These are phyloP conservation scores for Lipomyces sp. DNA, from an alignment of 805 yeast genomes.

Conservation along the genomic window DNA sequence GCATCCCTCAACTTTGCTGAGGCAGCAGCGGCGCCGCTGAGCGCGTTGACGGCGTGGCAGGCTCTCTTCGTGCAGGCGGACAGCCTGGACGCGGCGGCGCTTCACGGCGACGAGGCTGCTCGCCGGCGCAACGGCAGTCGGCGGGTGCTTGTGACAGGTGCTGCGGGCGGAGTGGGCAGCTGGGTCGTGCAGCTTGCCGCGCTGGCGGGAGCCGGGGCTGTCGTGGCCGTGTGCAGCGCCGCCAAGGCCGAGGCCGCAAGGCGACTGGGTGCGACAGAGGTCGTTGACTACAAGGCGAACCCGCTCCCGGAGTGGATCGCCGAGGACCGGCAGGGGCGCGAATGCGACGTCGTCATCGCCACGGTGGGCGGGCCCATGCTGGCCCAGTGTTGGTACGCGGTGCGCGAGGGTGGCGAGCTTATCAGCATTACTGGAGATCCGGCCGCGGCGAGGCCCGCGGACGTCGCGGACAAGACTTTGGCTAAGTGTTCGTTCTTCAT, in stretches of 20 bases:
- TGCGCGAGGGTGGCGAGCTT: not conserved
- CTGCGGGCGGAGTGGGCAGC: conserved; percentile 11
- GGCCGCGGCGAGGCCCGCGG: not conserved
- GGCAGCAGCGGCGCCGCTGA: not conserved
- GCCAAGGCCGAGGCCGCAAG: not conserved
- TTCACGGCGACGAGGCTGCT: not conserved
- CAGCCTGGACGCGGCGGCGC: not conserved
- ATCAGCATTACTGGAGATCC: not conserved
- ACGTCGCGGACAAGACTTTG: not conserved
- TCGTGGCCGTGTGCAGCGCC: conserved; percentile 3
- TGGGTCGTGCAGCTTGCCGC: conserved; percentile 1
- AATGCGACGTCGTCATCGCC: conserved; percentile 2
- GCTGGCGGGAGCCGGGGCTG: not conserved
- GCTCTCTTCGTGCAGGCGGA: not conserved
- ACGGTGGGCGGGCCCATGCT: not conserved
- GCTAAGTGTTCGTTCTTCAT: not conserved
- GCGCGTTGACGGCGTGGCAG: conserved; percentile 6
- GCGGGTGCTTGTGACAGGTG: conserved; percentile 6
- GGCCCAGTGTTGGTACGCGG: not conserved
- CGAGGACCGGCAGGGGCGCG: not conserved
- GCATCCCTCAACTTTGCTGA: not conserved
- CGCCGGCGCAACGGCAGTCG: not conserved
- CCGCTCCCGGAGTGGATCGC: not conserved
- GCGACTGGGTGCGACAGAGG: conserved; percentile 4
- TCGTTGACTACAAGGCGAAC: not conserved